Evolutionary conservation across 192 early-diverging fungal species (phyloP).

Genomic region (Paraglomus brasilianum): DNA sequence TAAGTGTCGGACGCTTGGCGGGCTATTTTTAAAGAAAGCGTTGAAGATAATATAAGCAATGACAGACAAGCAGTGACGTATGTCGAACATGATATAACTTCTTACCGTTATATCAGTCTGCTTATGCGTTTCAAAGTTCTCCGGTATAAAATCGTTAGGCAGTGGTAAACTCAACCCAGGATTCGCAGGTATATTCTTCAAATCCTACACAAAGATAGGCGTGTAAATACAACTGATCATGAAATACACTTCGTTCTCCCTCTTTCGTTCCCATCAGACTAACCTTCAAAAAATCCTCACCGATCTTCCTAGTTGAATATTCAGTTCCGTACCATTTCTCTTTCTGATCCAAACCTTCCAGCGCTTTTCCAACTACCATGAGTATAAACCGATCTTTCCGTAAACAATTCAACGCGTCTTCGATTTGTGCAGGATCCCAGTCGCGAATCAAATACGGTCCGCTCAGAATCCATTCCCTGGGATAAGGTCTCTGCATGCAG

Average conservation of each 20-base stretch:
- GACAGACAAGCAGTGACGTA: neutral
- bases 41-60: neutral
- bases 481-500: conserved; percentile 77
- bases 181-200: conserved; percentile 45
- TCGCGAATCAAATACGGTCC: conserved; percentile 66
- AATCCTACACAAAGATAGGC: conserved; percentile 34
- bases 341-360: conserved; percentile 42
- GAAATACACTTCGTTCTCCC: too few species aligned
- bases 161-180: conserved; percentile 64
- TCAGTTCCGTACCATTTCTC: conserved; percentile 83
- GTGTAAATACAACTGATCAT: neutral
- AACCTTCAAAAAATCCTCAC: conserved; percentile 51
- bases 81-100: neutral
- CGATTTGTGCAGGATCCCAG: conserved; percentile 60
- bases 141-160: conserved; percentile 86
- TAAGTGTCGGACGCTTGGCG: conserved; percentile 46
- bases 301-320: conserved; percentile 67
- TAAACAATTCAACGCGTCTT: conserved; percentile 50
- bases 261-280: neutral
- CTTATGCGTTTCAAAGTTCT: conserved; percentile 70
- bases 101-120: conserved; percentile 27
- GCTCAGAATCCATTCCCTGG: conserved; percentile 62
- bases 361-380: neutral
- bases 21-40: conserved; percentile 24
- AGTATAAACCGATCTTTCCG: neutral